Conservation (phyloP, 306 rosid genomes). For the Quercus robur region DNA sequence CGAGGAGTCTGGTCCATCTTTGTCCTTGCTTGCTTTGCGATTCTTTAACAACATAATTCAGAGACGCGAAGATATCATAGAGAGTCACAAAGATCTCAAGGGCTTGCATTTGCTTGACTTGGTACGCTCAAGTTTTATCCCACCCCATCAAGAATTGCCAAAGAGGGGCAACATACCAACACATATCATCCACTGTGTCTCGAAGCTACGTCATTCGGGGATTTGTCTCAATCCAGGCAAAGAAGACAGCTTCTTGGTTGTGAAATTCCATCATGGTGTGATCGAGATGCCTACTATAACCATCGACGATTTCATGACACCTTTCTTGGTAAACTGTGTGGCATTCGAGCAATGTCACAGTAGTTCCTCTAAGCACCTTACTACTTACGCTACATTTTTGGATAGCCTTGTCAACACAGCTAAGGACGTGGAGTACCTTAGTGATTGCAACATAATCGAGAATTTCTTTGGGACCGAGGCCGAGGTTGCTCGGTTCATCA, state of each 20-base stretch:
- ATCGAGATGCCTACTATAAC: conserved; percentile 32
- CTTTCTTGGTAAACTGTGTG: conserved; percentile 36
- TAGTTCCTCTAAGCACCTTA: conserved; percentile 28
- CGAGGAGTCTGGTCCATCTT: not conserved
- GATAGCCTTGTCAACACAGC: conserved; percentile 35
- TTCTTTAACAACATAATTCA: conserved; percentile 31
- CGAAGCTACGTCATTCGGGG: conserved; percentile 38
- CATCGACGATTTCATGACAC: conserved; percentile 41
- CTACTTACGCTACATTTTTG: conserved; percentile 36
- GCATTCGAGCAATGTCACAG: conserved; percentile 46
- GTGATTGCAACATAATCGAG: conserved; percentile 31
- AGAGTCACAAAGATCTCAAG: not conserved
- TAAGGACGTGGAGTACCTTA: conserved; percentile 37
- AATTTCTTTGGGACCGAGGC: conserved; percentile 31
- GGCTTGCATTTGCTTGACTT: conserved; percentile 33
- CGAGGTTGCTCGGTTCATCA: conserved; percentile 32
- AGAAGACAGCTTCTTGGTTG: conserved; percentile 24
- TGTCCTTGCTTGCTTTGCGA: conserved; percentile 23
- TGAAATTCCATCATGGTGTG: conserved; percentile 27
- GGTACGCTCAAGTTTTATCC: conserved; percentile 29
- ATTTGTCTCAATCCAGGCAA: conserved; percentile 13
- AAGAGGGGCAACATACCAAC: not conserved
- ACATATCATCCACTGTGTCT: conserved; percentile 37
- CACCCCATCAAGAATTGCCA: not conserved
- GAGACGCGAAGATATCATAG: conserved; percentile 17